A percentile compares a stretch with the other conserved stretches of the same genome.
These are phyloP conservation scores for Ceratonia siliqua DNA, from an alignment of 306 rosid genomes.

Conservation along the genomic window DNA sequence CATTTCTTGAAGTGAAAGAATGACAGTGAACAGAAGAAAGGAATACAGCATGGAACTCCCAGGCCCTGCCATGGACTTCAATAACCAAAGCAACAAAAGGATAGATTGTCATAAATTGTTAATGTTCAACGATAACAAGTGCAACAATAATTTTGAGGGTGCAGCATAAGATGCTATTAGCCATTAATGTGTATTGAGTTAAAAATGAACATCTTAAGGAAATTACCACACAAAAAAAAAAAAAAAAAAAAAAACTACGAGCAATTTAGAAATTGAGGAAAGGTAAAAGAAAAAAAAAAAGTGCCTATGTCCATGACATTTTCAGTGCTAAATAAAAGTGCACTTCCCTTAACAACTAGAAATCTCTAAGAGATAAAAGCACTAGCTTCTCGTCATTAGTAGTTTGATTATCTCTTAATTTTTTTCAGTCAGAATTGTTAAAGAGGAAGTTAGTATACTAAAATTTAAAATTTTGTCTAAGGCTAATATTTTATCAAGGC, in stretches of 20 bases:
- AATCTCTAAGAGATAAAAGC: too few species aligned
- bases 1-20: constrained; percentile 95
- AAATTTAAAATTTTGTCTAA: background rate
- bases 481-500: background rate
- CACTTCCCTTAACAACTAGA: background rate
- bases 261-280: background rate
- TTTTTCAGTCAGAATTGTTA: background rate
- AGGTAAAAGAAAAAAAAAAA: background rate
- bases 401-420: background rate
- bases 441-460: too few species aligned
- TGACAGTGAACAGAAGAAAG: constrained; percentile 76
- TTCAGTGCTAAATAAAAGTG: background rate
- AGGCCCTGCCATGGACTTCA: constrained; percentile 79
- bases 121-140: background rate
- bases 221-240: background rate
- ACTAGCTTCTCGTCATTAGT: too few species aligned
- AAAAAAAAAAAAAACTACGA: background rate
- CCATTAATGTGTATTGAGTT: background rate
- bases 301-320: background rate
- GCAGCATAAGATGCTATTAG: background rate
- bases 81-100: background rate
- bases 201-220: background rate
- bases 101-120: background rate
- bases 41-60: constrained; percentile 94
- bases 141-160: background rate